Evolutionary conservation across 345 rosid species (phyloP).

Genomic region (Citrus hindsii): DNA sequence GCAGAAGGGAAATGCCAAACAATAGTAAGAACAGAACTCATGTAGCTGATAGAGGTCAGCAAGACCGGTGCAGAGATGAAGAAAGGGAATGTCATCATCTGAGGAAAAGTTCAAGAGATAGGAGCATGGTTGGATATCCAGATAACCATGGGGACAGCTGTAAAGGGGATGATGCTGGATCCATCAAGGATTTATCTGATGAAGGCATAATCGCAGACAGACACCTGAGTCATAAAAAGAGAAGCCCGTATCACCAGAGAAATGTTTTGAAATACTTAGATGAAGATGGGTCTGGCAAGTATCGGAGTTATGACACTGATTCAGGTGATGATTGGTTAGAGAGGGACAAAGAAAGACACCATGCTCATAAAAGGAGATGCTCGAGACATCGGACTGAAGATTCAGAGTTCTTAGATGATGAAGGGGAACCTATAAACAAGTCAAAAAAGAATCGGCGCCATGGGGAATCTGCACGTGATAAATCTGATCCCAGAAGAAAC

Average conservation of each 20-base stretch:
- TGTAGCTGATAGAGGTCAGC: constrained; percentile 16
- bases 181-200: constrained; percentile 14
- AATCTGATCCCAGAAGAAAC: constrained; percentile 3
- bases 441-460: background rate
- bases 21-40: constrained; percentile 3
- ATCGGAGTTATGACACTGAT: background rate
- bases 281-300: constrained; percentile 9
- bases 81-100: constrained; percentile 8
- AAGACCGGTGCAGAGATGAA: constrained; percentile 14
- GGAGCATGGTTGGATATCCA: constrained; percentile 15
- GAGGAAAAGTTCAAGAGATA: constrained; percentile 26
- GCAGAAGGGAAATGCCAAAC: background rate
- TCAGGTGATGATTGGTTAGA: constrained; percentile 25
- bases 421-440: constrained; percentile 4
- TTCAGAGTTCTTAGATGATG: constrained; percentile 15
- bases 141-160: constrained; percentile 19
- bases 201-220: constrained; percentile 20
- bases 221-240: constrained; percentile 12
- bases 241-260: constrained; percentile 17
- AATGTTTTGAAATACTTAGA: constrained; percentile 9
- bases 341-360: constrained; percentile 20
- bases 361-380: constrained; percentile 22
- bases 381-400: constrained; percentile 7
- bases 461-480: constrained; percentile 3
- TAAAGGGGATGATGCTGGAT: constrained; percentile 12